phyloP scores from a whole-genome alignment of 2,329 filamentous ascomycete species.

The Fonsecaea erecta region DNA sequence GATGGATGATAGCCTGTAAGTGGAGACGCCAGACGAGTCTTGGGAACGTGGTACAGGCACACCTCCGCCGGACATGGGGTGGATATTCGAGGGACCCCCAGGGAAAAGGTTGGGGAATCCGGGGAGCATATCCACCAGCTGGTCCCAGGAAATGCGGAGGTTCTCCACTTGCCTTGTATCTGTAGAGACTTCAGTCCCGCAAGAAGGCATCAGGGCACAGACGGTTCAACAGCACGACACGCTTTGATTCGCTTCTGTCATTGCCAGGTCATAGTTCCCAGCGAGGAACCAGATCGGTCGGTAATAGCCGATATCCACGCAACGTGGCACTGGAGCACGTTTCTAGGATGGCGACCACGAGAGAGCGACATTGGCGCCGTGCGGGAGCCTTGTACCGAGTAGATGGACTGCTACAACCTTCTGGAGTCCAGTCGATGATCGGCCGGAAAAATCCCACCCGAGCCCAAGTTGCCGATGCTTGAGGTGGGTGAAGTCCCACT shows the following conservation, averaged over 20 bases:
- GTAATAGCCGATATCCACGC: background rate
- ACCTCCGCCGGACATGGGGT: background rate
- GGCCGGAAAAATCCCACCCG: background rate
- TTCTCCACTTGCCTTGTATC: constrained; percentile 5
- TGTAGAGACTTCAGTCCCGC: background rate
- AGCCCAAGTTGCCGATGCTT: background rate
- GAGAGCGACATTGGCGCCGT: background rate
- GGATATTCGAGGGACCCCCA: background rate
- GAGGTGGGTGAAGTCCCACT: background rate
- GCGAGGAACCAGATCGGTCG: background rate
- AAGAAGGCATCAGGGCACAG: background rate
- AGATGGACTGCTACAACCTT: background rate
- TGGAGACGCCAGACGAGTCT: background rate
- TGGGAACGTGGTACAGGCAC: background rate
- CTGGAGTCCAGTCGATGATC: background rate
- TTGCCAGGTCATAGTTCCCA: background rate
- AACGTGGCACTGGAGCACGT: background rate
- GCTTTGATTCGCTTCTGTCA: background rate
- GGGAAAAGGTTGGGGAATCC: constrained; percentile 11
- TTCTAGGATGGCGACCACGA: background rate
- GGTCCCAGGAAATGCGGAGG: constrained; percentile 13
- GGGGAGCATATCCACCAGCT: constrained; percentile 6
- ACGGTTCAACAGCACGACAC: background rate
- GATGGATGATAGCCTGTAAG: background rate
- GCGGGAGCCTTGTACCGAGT: background rate